Percentiles rank a stretch among this genome's conserved stretches.
phyloP scores from a whole-genome alignment of 2,329 filamentous ascomycete genomes.

The Phyllosticta citribraziliensis region DNA sequence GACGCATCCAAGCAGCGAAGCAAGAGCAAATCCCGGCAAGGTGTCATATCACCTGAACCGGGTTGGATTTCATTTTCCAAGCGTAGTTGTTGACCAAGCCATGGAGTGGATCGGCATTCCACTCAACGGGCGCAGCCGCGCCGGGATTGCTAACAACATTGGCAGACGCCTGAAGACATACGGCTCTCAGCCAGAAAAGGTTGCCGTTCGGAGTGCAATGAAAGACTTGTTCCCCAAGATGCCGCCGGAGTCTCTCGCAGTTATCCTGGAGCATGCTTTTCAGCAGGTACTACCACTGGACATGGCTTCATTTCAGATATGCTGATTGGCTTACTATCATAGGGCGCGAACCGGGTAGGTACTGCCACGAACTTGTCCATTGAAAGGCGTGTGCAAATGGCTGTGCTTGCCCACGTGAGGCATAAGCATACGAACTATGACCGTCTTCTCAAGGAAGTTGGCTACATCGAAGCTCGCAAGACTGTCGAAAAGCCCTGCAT shows the following conservation, averaged over 20 bases:
- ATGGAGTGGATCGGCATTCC: slow-evolving; percentile 41
- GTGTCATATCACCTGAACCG: slow-evolving; percentile 52
- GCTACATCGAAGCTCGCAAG: slow-evolving; percentile 32
- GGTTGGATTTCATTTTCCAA: slow-evolving; percentile 54
- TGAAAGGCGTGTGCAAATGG: slow-evolving; percentile 49
- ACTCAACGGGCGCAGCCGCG: slow-evolving; percentile 17
- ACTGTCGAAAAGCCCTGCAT: slow-evolving; percentile 46
- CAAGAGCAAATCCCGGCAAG: slow-evolving; percentile 39
- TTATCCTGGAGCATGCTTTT: slow-evolving; percentile 52
- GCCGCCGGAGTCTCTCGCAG: slow-evolving; percentile 45
- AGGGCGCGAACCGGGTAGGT: slow-evolving; percentile 49
- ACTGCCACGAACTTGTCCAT: slow-evolving; percentile 45
- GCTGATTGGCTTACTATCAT: slow-evolving; percentile 13
- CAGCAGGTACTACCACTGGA: slow-evolving; percentile 37
- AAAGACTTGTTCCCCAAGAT: slow-evolving; percentile 55
- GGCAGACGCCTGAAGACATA: not conserved
- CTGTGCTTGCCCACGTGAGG: slow-evolving; percentile 52
- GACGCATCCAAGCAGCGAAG: slow-evolving; percentile 38
- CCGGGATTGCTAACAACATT: slow-evolving; percentile 25
- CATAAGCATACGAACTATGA: slow-evolving; percentile 56
- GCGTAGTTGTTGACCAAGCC: slow-evolving; percentile 47
- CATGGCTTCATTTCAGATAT: not conserved
- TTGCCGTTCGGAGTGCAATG: slow-evolving; percentile 49
- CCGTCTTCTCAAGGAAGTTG: slow-evolving; percentile 33
- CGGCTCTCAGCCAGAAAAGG: slow-evolving; percentile 13